These are phyloP conservation scores for Trichosporon sp. DNA, from an alignment of 1,284 basidiomycete genomes.

Conservation along the genomic window DNA sequence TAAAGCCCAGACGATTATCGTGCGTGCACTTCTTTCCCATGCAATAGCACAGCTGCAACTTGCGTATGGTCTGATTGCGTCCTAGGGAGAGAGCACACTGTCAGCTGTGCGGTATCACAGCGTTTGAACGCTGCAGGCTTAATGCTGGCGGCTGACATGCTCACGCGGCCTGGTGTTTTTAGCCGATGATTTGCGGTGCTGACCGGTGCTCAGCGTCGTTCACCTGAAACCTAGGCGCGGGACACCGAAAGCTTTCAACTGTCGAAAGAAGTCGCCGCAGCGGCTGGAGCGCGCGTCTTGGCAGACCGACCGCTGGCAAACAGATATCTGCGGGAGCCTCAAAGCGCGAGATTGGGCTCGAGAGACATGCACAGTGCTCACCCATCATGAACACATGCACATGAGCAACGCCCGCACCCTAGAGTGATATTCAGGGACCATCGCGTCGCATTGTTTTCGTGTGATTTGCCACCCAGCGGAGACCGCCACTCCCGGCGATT, in stretches of 20 bases:
- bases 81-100: no score
- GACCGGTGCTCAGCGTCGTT: background rate
- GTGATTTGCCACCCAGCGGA: background rate
- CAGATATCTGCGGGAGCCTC: no score
- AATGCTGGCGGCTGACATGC: background rate
- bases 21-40: background rate
- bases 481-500: slow-evolving; percentile 1
- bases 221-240: background rate
- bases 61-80: no score
- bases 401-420: background rate
- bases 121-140: background rate
- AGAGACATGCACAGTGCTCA: background rate
- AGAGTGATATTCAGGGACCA: background rate
- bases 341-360: background rate
- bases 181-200: background rate
- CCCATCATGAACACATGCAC: background rate
- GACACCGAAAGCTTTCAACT: background rate
- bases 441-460: background rate
- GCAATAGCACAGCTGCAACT: background rate
- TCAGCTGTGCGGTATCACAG: no score
- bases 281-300: background rate
- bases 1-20: background rate
- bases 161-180: background rate
- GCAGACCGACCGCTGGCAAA: background rate
- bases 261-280: background rate